Evolutionary conservation across 176 grass and related monocot species (phyloP), one percentile per base, ranked within the genome.

Genomic region (Pontederia paniculata): DNA sequence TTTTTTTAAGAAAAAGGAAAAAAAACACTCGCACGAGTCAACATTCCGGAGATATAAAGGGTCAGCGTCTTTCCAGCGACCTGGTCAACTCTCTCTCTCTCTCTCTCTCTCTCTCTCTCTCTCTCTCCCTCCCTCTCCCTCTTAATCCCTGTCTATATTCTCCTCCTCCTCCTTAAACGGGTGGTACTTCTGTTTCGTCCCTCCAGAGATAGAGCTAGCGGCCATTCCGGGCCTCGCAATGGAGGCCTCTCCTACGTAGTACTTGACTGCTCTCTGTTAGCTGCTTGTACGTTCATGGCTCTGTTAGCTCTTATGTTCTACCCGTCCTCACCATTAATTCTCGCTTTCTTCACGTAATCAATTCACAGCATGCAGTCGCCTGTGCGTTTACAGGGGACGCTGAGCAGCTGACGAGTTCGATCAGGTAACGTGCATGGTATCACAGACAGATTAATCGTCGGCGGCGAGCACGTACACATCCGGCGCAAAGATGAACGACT

Each of bases 401-500:
- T 23, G 1, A 15, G 19, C n/a, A 16, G 55, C 21, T 2, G 25
- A 31, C 25, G 25, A 31, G 25, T 31, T 31, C 25, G 5, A 5
- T 1, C 5, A 31, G 25, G 25, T 31, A 31, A 5, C 3, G 25
- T 31, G 25, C 25, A 31, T 31, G 15, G 14, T 42, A 15, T 23
- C 23, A 9, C 55, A n/a, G n/a, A n/a, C n/a, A n/a, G n/a, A n/a
- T n/a, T n/a, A n/a, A n/a, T n/a, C n/a, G n/a, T n/a, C n/a, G n/a
- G n/a, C n/a, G 6, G 28, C 23, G 14, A 31, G 9, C 37, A 21
- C 31, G 31, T 16, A 37, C 31, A 7, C 10, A 15, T 58, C 21
- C 56, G 23, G 42, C 68, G 15, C 17, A 23, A 45, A 70, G 70
- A 69, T 69, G 66, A 69, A 69, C 53, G 50, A 69, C 18, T 25